Evolutionary conservation across 148 eudicot genomes (phyloP).

Genomic region (Spergularia marina): DNA sequence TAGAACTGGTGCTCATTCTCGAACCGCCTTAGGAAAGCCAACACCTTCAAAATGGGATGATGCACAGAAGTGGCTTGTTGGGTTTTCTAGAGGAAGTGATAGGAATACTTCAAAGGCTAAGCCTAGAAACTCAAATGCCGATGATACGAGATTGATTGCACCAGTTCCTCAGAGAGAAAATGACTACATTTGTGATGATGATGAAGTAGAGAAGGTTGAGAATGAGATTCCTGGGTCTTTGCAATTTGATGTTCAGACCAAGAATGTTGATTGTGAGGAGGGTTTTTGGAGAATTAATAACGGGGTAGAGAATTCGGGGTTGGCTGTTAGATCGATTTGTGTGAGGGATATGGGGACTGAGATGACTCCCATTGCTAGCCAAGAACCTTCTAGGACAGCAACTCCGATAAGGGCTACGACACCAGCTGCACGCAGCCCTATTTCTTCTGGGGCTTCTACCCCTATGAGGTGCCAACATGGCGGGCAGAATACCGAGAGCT

Average conservation of each 20-base stretch:
- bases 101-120: conserved; percentile 46
- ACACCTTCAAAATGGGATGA: conserved; percentile 99
- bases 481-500: conserved; percentile 26
- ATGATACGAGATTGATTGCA: conserved; percentile 75
- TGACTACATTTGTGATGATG: conserved; percentile 39
- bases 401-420: conserved; percentile 79
- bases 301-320: conserved; percentile 30
- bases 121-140: conserved; percentile 92
- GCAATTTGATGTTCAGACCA: conserved; percentile 60
- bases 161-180: conserved; percentile 61
- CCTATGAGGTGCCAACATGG: conserved; percentile 54
- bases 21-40: conserved; percentile 79
- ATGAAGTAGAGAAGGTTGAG: conserved; percentile 38
- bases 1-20: conserved; percentile 39
- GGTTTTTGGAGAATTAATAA: conserved; percentile 60
- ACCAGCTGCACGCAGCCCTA: conserved; percentile 70
- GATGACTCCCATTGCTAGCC: conserved; percentile 91
- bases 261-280: conserved; percentile 76
- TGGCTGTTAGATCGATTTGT: conserved; percentile 61
- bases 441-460: conserved; percentile 61
- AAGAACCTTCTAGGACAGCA: conserved; percentile 84
- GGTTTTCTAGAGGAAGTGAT: conserved; percentile 76
- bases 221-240: conserved; percentile 25
- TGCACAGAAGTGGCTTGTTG: conserved; percentile 98
- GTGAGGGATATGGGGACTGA: conserved; percentile 99